phyloP scores from a whole-genome alignment of 352 stramenopile genomes.

The Phytophthora constricta region DNA sequence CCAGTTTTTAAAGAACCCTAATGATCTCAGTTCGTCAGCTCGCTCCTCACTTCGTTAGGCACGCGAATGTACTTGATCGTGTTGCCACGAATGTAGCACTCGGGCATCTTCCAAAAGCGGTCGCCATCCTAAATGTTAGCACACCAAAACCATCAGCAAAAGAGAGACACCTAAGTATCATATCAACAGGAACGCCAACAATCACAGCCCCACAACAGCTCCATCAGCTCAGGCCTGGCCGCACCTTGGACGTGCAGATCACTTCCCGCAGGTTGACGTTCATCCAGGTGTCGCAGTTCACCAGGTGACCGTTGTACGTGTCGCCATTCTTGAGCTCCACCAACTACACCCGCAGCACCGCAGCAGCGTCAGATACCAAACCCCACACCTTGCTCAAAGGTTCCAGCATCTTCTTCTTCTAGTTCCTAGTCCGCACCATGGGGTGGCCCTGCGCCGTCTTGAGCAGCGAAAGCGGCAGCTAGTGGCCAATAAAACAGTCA shows the following conservation, averaged over 20 bases:
- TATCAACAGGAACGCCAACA: background rate
- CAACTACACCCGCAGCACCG: conserved; percentile 63
- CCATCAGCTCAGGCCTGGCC: background rate
- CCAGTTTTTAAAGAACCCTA: background rate
- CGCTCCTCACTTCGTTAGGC: conserved; percentile 89
- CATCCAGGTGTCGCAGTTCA: conserved; percentile 99
- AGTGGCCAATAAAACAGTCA: conserved; percentile 16
- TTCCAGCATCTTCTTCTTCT: background rate
- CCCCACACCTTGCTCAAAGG: background rate
- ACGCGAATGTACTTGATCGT: conserved; percentile 99
- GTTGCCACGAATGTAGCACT: conserved; percentile 98
- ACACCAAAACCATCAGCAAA: background rate
- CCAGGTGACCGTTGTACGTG: conserved; percentile 98
- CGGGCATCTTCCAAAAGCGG: conserved; percentile 98
- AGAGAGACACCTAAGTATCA: background rate
- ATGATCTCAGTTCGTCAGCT: background rate
- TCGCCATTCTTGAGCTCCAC: conserved; percentile 99
- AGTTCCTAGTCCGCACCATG: conserved; percentile 65
- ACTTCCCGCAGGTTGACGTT: conserved; percentile 99
- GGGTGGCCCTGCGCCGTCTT: conserved; percentile 95
- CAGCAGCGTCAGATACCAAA: conserved; percentile 2
- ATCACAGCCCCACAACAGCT: background rate
- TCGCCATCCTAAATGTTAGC: conserved; percentile 95
- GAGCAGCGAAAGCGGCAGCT: conserved; percentile 96
- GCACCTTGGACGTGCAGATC: conserved; percentile 97